Percentiles rank a stretch among this genome's conserved stretches.
Conservation (phyloP, 2,329 filamentous ascomycete genomes). For the Neoascochyta sp. region DNA sequence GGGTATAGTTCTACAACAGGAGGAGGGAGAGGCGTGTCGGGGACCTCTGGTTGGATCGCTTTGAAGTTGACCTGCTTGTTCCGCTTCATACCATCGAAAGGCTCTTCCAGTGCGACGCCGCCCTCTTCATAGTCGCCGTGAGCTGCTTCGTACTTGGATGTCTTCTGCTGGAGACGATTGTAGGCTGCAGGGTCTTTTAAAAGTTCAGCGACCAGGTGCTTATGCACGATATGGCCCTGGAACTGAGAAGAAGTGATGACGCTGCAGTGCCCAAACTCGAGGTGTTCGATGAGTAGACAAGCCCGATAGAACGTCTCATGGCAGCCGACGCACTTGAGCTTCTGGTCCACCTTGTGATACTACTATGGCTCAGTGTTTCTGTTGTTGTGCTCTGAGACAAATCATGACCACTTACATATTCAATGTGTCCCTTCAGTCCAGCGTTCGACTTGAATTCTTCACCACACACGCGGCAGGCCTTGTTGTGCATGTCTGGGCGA, state of each 20-base stretch:
- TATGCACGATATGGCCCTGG: slow-evolving; percentile 49
- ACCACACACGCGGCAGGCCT: slow-evolving; percentile 56
- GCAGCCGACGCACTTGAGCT: slow-evolving; percentile 54
- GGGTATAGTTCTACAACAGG: slow-evolving; percentile 14
- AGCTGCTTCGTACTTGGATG: slow-evolving; percentile 23
- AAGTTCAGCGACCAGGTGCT: slow-evolving; percentile 43
- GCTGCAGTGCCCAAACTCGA: slow-evolving; percentile 52
- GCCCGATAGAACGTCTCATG: slow-evolving; percentile 47
- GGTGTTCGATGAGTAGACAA: slow-evolving; percentile 50
- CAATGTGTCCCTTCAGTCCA: slow-evolving; percentile 52
- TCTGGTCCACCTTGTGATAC: slow-evolving; percentile 50
- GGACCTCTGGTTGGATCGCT: slow-evolving; percentile 23
- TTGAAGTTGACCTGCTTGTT: slow-evolving; percentile 16
- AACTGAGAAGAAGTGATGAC: slow-evolving; percentile 45
- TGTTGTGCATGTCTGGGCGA: slow-evolving; percentile 41
- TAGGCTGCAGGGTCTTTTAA: slow-evolving; percentile 15
- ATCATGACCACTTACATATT: slow-evolving; percentile 39
- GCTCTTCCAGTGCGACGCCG: slow-evolving; percentile 17
- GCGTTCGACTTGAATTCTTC: slow-evolving; percentile 53
- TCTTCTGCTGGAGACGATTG: slow-evolving; percentile 29
- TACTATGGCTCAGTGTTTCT: slow-evolving; percentile 18
- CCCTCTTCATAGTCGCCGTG: slow-evolving; percentile 28
- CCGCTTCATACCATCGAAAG: slow-evolving; percentile 16
- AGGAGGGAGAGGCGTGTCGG: slow-evolving; percentile 1
- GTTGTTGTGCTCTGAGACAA: not conserved